Conservation (phyloP, 2,329 filamentous ascomycete species). For the Xylaria multiplex region DNA sequence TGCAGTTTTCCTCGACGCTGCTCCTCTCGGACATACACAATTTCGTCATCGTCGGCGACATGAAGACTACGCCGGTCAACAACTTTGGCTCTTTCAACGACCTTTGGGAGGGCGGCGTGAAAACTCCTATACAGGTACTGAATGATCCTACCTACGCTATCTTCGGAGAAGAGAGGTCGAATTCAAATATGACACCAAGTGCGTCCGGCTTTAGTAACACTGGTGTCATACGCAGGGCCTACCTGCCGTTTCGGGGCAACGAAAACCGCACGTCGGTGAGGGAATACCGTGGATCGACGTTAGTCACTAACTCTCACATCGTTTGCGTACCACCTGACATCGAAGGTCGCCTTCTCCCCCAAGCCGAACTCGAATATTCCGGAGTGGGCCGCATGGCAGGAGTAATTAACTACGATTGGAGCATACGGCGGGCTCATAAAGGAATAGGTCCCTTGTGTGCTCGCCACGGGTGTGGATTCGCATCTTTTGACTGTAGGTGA, state of each 20-base stretch:
- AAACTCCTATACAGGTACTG: neutral
- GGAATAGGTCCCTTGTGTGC: constrained; percentile 14
- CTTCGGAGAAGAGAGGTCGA: constrained; percentile 20
- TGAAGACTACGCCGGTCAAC: neutral
- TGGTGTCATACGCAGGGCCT: constrained; percentile 6
- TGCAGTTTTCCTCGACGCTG: constrained; percentile 34
- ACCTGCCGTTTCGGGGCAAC: constrained; percentile 7
- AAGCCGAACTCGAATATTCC: neutral
- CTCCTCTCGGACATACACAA: constrained; percentile 28
- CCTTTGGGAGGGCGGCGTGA: neutral
- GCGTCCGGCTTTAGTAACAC: constrained; percentile 23
- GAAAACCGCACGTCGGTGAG: constrained; percentile 14
- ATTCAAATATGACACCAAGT: neutral
- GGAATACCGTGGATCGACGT: constrained; percentile 1
- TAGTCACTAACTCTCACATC: constrained; percentile 17
- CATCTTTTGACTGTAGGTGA: constrained; percentile 23
- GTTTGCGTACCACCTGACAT: constrained; percentile 20
- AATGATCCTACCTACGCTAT: neutral
- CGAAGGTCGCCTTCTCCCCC: neutral
- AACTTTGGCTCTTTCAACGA: neutral
- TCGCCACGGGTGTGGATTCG: constrained; percentile 2
- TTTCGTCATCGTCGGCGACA: constrained; percentile 24
- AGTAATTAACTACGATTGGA: constrained; percentile 14
- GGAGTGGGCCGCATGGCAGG: constrained; percentile 6
- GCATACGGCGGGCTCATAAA: constrained; percentile 5